Conservation (phyloP, 176 grass and related monocot genomes). For the Olyra latifolia region DNA sequence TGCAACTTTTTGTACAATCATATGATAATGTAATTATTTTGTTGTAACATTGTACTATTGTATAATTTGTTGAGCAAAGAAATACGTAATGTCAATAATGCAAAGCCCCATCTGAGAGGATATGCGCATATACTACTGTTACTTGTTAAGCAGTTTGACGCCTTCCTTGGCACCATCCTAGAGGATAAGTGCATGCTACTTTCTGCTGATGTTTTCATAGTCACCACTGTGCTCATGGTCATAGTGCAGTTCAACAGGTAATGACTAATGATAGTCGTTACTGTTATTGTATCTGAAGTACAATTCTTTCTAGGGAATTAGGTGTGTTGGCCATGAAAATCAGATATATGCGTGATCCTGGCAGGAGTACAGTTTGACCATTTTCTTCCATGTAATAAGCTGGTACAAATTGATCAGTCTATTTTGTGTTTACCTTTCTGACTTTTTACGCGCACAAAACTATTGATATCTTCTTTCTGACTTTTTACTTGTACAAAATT, state of each 20-base stretch:
- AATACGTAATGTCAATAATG: not conserved
- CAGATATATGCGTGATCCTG: not conserved
- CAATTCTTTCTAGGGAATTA: not conserved
- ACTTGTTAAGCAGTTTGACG: not conserved
- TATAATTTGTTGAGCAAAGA: not conserved
- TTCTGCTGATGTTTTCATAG: not conserved
- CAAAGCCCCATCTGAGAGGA: not conserved
- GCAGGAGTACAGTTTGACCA: not conserved
- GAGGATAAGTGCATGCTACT: too few relatives aligned
- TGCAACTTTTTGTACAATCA: constrained; percentile 28
- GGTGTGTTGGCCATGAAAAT: not conserved
- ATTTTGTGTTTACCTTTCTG: not conserved
- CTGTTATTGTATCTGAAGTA: not conserved
- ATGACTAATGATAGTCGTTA: not conserved
- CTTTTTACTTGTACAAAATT: not conserved
- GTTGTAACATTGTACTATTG: constrained; percentile 40
- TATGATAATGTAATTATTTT: constrained; percentile 31
- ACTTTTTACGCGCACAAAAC: not conserved
- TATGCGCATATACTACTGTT: not conserved
- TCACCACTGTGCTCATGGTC: not conserved
- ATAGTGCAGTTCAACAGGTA: not conserved
- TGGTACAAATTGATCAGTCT: not conserved
- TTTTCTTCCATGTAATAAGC: not conserved
- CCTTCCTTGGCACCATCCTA: too few relatives aligned
- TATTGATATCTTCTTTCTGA: not conserved